These are phyloP conservation scores for Litchi chinensis DNA, from an alignment of 345 rosid genomes.

Conservation along the genomic window DNA sequence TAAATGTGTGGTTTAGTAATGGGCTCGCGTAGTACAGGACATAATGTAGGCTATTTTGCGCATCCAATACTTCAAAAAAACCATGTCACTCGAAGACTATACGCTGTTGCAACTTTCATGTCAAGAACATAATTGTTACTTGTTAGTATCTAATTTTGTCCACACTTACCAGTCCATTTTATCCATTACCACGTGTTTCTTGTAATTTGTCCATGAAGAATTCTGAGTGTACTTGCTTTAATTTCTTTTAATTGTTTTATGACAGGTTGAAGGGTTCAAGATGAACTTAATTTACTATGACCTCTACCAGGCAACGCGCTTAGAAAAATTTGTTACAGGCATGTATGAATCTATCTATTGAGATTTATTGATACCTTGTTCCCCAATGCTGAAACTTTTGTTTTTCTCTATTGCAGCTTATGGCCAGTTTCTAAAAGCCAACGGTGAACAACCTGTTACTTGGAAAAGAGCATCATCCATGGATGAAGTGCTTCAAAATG, in stretches of 20 bases:
- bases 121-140: too few relatives aligned
- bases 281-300: constrained; percentile 96
- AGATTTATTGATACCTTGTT: background rate
- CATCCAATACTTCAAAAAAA: too few relatives aligned
- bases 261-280: constrained; percentile 92
- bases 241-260: constrained; percentile 7
- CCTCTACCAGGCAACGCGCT: constrained; percentile 90
- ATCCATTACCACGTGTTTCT: too few relatives aligned
- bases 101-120: too few relatives aligned
- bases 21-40: background rate
- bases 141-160: too few relatives aligned
- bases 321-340: constrained; percentile 95
- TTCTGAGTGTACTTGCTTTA: background rate
- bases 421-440: constrained; percentile 79
- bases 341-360: constrained; percentile 8
- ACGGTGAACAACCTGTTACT: constrained; percentile 79
- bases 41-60: background rate
- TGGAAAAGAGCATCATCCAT: constrained; percentile 89
- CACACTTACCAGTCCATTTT: too few relatives aligned
- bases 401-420: constrained; percentile 54
- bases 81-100: too few relatives aligned
- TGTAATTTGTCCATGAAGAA: background rate
- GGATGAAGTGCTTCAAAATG: constrained; percentile 92
- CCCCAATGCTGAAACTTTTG: constrained; percentile 11
- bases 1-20: background rate